Evolutionary conservation across 768 basidiomycete genomes (phyloP).

Genomic region (Chalciporus piperatus): DNA sequence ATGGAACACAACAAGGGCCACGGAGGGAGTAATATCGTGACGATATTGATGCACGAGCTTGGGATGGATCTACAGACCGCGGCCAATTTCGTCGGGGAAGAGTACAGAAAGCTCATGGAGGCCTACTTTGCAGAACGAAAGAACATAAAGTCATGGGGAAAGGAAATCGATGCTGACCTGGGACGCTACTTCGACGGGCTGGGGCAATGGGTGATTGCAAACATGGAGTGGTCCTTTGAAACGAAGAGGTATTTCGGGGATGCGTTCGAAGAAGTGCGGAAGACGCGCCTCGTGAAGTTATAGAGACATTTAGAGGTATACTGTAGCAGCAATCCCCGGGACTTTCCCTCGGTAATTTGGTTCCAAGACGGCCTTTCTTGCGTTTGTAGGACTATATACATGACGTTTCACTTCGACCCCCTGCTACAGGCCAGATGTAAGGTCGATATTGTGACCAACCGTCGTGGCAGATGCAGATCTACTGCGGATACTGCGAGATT

Average conservation of each 20-base stretch:
- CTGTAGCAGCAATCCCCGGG: not conserved
- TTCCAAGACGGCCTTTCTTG: not conserved
- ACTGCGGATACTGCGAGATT: not conserved
- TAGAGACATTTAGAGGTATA: not conserved
- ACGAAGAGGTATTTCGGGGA: constrained; percentile 66
- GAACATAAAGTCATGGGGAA: constrained; percentile 48
- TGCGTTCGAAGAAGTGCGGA: constrained; percentile 49
- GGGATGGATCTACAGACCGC: constrained; percentile 55
- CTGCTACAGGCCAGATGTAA: not conserved
- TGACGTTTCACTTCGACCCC: constrained; percentile 2
- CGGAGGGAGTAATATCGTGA: constrained; percentile 64
- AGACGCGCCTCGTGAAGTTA: constrained; percentile 37
- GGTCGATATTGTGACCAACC: constrained; percentile 8
- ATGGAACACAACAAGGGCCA: constrained; percentile 69
- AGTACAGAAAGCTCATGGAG: constrained; percentile 50
- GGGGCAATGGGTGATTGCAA: constrained; percentile 61
- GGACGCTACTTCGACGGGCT: constrained; percentile 52
- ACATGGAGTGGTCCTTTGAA: constrained; percentile 70
- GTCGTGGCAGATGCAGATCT: constrained; percentile 8
- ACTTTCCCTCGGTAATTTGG: not conserved
- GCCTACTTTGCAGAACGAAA: constrained; percentile 45
- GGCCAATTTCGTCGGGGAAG: constrained; percentile 51
- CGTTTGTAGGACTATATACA: constrained; percentile 15
- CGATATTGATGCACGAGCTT: constrained; percentile 60
- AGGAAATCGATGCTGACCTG: constrained; percentile 48